These are phyloP conservation scores for Penicillium sp. DNA, from an alignment of 2,329 filamentous ascomycete genomes.

Conservation along the genomic window DNA sequence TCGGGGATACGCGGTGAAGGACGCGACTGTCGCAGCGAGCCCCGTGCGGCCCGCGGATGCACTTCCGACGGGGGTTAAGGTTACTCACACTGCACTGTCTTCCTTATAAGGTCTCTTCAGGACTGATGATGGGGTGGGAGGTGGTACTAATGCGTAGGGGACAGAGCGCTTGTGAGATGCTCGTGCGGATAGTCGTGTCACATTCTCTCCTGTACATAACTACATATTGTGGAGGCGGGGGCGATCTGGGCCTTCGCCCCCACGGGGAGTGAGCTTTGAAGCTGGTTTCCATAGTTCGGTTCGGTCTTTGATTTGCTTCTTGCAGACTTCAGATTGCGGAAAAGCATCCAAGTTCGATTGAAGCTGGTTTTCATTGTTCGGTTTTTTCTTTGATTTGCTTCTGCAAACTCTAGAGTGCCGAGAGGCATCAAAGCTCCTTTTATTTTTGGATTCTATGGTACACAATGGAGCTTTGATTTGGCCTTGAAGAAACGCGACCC, in stretches of 20 bases:
- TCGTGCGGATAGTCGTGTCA: slow-evolving; percentile 8
- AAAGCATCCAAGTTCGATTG: neutral
- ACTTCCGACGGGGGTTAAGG: slow-evolving; percentile 5
- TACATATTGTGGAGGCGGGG: slow-evolving; percentile 1
- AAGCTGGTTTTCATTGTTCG: slow-evolving; percentile 1
- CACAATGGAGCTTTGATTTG: neutral
- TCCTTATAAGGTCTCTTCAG: slow-evolving; percentile 16
- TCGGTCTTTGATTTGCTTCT: slow-evolving; percentile 3
- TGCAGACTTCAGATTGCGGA: neutral
- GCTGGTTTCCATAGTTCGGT: slow-evolving; percentile 1
- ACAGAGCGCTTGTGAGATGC: slow-evolving; percentile 5
- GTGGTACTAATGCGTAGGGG: slow-evolving; percentile 6
- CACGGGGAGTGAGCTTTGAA: slow-evolving; percentile 7
- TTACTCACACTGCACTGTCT: slow-evolving; percentile 10
- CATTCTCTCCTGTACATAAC: slow-evolving; percentile 2
- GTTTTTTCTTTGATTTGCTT: neutral
- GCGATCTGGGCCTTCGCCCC: slow-evolving; percentile 10
- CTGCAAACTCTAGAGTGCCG: neutral
- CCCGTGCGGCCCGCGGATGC: slow-evolving; percentile 9
- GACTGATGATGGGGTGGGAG: neutral
- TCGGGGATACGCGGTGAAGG: slow-evolving; percentile 11
- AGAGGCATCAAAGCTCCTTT: neutral
- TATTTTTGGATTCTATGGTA: neutral
- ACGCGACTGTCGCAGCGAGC: neutral
- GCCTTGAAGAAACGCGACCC: too few relatives aligned